Conservation (phyloP, 192 early-diverging fungal genomes). For the Podila clonocystis region DNA sequence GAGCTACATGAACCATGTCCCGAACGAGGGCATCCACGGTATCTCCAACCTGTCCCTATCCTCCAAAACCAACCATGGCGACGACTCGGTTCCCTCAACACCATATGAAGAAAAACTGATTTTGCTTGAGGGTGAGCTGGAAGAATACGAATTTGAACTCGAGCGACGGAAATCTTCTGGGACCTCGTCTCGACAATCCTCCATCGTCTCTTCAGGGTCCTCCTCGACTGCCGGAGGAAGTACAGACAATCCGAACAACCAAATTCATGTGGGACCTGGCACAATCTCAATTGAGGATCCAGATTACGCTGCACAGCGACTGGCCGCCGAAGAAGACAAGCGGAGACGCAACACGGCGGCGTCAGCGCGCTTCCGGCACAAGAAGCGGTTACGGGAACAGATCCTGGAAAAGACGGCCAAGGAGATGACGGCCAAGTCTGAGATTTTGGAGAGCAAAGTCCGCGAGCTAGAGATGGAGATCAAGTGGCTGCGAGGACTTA, state of each 20-base stretch:
- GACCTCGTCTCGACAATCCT: neutral
- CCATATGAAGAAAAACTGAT: constrained; percentile 42
- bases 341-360: constrained; percentile 96
- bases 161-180: constrained; percentile 13
- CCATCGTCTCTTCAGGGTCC: neutral
- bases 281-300: constrained; percentile 22
- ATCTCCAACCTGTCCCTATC: neutral
- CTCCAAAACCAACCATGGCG: neutral
- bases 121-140: constrained; percentile 27
- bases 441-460: constrained; percentile 78
- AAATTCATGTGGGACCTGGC: neutral
- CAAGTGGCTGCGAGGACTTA: constrained; percentile 86
- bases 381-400: constrained; percentile 94
- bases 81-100: neutral
- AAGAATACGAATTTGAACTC: constrained; percentile 29
- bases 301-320: constrained; percentile 23
- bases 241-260: neutral
- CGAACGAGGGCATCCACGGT: neutral
- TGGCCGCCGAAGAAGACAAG: constrained; percentile 82
- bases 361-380: constrained; percentile 92
- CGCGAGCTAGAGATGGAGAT: constrained; percentile 93
- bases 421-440: constrained; percentile 81
- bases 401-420: constrained; percentile 84
- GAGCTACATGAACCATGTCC: neutral
- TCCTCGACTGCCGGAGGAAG: neutral